Base-by-base conservation (phyloP, 2,329 filamentous ascomycete species). In the Claviceps cyperi region DNA sequence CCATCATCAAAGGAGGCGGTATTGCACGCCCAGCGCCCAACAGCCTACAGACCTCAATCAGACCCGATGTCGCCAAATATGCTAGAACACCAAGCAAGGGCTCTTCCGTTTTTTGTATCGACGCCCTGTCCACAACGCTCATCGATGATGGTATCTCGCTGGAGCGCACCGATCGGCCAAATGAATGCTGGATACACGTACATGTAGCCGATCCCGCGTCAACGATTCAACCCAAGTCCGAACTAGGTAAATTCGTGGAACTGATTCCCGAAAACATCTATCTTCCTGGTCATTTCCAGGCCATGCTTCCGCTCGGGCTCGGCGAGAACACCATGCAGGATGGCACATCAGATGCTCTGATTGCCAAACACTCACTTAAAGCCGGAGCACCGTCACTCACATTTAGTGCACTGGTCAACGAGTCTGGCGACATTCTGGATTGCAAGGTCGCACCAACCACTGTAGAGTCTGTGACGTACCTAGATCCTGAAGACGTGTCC, bases 121-220 rank as follows among this genome's bases (percentile, higher is more conserved):
- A 94, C 59, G 73, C 76, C 28, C 70, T 73, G 19, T 67, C 66
- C 37, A 84, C 87, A 0, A 69, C 75, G 28, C 80, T 91, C 57
- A 84, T 92, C 51, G 86, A 94, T 56, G 86, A 94, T 60, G 86
- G 82, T 1, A 66, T 94, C 8, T 91, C 86, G 1, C 60, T 92
- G 7, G 81, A 88, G 59, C 62, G 65, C 44, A 75, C 81, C 1
- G 65, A 70, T 4, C 68, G 64, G 17, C 53, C 71, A 19, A 61
- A 71, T 47, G 72, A 84, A 55, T 79, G 77, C 58, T 92, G 86
- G 86, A 69, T 91, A 32, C 85, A 89, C 59, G 66, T 88, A 35
- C 86, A 92, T 62, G 76, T 85, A 41, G 86, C 87, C 14, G 87
- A 92, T 59, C 86, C 86, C 8, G 83, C 83, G 2, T 85, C 86